phyloP scores from a whole-genome alignment of 305 asterid genomes.

The Plantago coronopus region DNA sequence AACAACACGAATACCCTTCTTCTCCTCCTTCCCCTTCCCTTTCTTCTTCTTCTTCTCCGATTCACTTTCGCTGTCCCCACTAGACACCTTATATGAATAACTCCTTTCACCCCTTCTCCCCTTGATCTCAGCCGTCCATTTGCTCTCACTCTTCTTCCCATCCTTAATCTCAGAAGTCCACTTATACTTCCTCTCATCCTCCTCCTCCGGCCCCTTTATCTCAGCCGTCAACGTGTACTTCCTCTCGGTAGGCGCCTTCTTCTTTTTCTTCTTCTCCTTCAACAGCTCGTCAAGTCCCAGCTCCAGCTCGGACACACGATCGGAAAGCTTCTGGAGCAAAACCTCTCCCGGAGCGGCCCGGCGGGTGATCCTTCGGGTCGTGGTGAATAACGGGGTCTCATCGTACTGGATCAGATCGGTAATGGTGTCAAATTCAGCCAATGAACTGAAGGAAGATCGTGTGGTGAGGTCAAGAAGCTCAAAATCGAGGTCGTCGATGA shows the following conservation, averaged over 20 bases:
- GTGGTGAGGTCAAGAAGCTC: conserved; percentile 29
- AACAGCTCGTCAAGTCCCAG: conserved; percentile 36
- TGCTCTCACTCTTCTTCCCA: conserved; percentile 47
- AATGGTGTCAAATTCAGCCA: conserved; percentile 34
- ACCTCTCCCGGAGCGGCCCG: conserved; percentile 34
- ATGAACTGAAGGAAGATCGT: no score
- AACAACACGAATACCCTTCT: conserved; percentile 35
- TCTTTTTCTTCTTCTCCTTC: conserved; percentile 31
- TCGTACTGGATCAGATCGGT: conserved; percentile 55
- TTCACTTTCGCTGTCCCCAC: conserved; percentile 21
- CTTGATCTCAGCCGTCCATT: conserved; percentile 71
- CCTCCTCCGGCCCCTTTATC: conserved; percentile 57
- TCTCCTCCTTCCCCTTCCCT: conserved; percentile 32
- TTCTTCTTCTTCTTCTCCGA: conserved; percentile 33
- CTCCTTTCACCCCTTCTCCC: conserved; percentile 47
- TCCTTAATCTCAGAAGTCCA: conserved; percentile 66
- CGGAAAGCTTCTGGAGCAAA: conserved; percentile 43
- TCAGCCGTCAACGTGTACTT: conserved; percentile 89
- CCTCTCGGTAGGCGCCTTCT: conserved; percentile 35
- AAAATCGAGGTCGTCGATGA: conserved; percentile 20
- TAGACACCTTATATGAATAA: conserved; percentile 50
- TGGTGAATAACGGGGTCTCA: conserved; percentile 27
- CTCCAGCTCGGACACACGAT: conserved; percentile 72
- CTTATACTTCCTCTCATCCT: conserved; percentile 61
- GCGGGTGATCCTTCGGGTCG: conserved; percentile 38